These are phyloP conservation scores for Mucor lusitanicus DNA, from an alignment of 371 early-diverging fungal genomes.

Conservation along the genomic window DNA sequence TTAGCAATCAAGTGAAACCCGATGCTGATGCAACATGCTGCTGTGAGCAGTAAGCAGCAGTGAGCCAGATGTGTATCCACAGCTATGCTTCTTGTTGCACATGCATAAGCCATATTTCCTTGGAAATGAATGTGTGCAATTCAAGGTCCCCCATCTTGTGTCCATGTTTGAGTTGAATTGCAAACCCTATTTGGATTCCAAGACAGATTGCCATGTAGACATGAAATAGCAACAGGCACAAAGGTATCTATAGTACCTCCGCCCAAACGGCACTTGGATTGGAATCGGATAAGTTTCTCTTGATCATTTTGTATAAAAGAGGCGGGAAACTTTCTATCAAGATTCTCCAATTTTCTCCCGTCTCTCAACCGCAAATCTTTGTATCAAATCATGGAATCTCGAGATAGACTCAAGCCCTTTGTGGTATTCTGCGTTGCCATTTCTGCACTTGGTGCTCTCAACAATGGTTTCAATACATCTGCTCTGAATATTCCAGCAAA, in stretches of 20 bases:
- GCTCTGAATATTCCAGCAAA: constrained; percentile 47
- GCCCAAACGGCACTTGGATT: background rate
- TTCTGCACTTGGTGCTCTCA: constrained; percentile 46
- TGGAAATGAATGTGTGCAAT: background rate
- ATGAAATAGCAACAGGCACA: background rate
- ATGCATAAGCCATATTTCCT: background rate
- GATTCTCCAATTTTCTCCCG: background rate
- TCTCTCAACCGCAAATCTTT: background rate
- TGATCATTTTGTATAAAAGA: background rate
- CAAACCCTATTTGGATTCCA: background rate
- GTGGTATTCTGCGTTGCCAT: constrained; percentile 45
- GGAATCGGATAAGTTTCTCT: background rate
- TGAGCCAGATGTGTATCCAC: background rate
- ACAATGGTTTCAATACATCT: constrained; percentile 50
- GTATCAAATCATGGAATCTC: background rate
- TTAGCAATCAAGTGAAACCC: background rate
- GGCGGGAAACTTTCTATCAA: background rate
- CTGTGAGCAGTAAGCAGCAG: background rate
- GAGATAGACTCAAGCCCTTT: constrained; percentile 33
- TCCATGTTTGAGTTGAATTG: background rate
- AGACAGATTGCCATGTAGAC: background rate
- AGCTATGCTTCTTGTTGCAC: background rate
- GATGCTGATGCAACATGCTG: background rate
- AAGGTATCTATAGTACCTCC: background rate
- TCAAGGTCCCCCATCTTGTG: background rate